phyloP scores from a whole-genome alignment of 1,284 basidiomycete genomes.

The Pterula multifida region DNA sequence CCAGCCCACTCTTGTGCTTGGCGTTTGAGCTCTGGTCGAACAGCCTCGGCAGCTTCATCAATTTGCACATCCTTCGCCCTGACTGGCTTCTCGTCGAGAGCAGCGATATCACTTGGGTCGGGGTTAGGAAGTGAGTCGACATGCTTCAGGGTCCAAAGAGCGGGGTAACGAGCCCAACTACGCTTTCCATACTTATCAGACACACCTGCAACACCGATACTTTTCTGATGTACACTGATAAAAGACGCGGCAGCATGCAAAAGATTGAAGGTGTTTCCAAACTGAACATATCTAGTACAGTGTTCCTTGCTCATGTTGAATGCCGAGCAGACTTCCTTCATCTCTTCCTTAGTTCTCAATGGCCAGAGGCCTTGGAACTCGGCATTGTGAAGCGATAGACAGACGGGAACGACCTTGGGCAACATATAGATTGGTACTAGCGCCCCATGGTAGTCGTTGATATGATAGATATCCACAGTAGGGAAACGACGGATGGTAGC shows the following conservation, averaged over 20 bases:
- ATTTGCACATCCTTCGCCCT: constrained; percentile 65
- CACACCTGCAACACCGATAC: constrained; percentile 85
- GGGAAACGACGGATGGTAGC: constrained; percentile 77
- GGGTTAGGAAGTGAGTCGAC: constrained; percentile 91
- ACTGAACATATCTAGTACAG: constrained; percentile 92
- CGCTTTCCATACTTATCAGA: constrained; percentile 95
- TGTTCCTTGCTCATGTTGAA: constrained; percentile 94
- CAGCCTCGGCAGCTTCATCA: constrained; percentile 74
- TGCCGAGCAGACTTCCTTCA: constrained; percentile 93
- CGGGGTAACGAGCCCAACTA: constrained; percentile 89
- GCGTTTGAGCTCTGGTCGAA: constrained; percentile 79
- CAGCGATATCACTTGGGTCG: constrained; percentile 87
- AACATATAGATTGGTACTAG: constrained; percentile 83
- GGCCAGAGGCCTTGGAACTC: constrained; percentile 96
- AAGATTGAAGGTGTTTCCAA: constrained; percentile 92
- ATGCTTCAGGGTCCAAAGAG: constrained; percentile 87
- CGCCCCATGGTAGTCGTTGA: constrained; percentile 89
- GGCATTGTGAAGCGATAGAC: constrained; percentile 90
- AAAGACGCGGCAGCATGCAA: constrained; percentile 86
- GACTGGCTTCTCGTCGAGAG: constrained; percentile 69
- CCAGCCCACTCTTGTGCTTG: constrained; percentile 92
- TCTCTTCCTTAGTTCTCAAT: constrained; percentile 88
- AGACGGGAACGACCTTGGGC: constrained; percentile 80
- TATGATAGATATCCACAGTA: constrained; percentile 79
- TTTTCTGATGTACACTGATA: constrained; percentile 87